Conservation (phyloP, 148 eudicot species). For the Spergularia bocconei region DNA sequence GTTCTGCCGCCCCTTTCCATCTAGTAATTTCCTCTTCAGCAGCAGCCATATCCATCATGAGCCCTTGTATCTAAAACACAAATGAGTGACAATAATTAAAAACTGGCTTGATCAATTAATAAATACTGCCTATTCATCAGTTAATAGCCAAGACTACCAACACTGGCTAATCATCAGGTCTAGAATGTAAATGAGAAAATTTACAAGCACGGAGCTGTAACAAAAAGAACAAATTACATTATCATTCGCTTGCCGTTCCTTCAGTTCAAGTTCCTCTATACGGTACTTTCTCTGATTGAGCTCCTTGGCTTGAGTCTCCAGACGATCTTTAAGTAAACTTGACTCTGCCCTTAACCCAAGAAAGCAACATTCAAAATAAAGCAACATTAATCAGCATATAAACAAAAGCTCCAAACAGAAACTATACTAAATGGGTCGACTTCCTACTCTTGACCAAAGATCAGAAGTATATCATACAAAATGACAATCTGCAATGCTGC, state of each 20-base stretch:
- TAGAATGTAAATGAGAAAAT: background rate
- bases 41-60: slow-evolving; percentile 88
- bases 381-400: background rate
- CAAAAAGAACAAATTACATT: slow-evolving; percentile 41
- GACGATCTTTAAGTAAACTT: slow-evolving; percentile 65
- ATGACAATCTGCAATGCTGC: background rate
- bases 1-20: slow-evolving; percentile 96
- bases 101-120: slow-evolving; percentile 3
- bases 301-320: slow-evolving; percentile 76
- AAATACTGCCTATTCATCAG: background rate
- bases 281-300: slow-evolving; percentile 63
- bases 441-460: background rate
- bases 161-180: background rate
- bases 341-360: slow-evolving; percentile 87
- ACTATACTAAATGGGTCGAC: background rate
- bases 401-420: background rate
- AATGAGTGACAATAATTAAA: background rate
- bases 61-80: slow-evolving; percentile 75
- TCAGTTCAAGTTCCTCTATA: slow-evolving; percentile 88
- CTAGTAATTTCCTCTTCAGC: slow-evolving; percentile 97
- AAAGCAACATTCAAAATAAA: slow-evolving; percentile 33
- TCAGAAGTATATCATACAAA: background rate
- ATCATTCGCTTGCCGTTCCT: slow-evolving; percentile 91
- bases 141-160: background rate
- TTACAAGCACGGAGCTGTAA: background rate